Evolutionary conservation across 768 basidiomycete genomes (phyloP).

Genomic region (Cystofilobasidium macerans): DNA sequence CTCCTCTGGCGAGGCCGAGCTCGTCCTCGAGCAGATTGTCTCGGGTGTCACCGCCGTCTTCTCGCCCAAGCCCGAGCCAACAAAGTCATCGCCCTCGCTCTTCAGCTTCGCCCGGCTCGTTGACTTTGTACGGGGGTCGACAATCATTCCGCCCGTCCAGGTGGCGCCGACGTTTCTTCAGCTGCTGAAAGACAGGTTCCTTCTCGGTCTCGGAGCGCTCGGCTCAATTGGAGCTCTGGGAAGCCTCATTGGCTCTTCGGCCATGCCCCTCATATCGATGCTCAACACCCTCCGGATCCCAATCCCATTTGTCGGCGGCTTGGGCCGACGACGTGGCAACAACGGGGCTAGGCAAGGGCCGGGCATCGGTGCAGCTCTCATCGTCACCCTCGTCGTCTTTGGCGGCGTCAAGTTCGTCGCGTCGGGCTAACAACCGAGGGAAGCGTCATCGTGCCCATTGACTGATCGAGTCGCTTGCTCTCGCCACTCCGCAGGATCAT

Average conservation of each 20-base stretch:
- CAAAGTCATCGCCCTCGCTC: too few relatives aligned
- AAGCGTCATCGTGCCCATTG: neutral
- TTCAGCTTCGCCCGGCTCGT: neutral
- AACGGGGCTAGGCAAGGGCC: neutral
- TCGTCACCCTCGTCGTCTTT: neutral
- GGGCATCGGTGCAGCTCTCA: neutral
- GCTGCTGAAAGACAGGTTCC: neutral
- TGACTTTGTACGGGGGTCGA: neutral
- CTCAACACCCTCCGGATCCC: neutral
- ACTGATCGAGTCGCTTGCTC: neutral
- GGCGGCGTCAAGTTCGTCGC: constrained; percentile 1
- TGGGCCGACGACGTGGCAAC: neutral
- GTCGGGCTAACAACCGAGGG: too few relatives aligned
- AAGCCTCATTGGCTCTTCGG: neutral
- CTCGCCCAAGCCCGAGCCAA: too few relatives aligned
- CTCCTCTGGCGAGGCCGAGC: neutral
- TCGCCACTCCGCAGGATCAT: neutral
- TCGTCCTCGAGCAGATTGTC: neutral
- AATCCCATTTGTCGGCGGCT: neutral
- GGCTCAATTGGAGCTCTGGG: neutral
- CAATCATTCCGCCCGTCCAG: neutral
- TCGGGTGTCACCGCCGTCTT: neutral
- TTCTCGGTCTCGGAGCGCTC: neutral
- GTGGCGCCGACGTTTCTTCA: neutral
- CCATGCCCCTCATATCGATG: constrained; percentile 2